Percentiles rank a stretch among this genome's conserved stretches.
Evolutionary conservation across 2,329 filamentous ascomycete genomes (phyloP).

Genomic region (Moelleriella libera): DNA sequence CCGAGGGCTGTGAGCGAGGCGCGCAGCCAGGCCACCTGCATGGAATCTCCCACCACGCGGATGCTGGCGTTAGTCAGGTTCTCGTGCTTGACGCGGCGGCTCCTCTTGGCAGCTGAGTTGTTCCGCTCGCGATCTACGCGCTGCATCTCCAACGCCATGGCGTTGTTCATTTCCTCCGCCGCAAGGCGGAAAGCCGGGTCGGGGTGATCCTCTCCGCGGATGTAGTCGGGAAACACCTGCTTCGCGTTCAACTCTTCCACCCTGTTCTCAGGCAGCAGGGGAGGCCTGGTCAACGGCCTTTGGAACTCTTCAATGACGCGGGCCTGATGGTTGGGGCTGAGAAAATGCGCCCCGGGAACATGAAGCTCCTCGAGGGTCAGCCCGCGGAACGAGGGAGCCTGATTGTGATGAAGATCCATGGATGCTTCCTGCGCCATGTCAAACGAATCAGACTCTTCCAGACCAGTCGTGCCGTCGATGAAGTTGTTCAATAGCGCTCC

Average conservation of each 20-base stretch:
- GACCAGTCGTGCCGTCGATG: too few species aligned
- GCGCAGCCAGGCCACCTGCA: slow-evolving; percentile 4
- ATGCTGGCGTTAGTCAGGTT: slow-evolving; percentile 5
- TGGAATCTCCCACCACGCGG: slow-evolving; percentile 5
- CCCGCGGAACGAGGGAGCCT: neutral
- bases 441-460: too few species aligned
- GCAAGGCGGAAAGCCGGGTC: neutral
- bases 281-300: slow-evolving; percentile 7
- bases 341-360: neutral
- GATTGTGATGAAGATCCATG: too few species aligned
- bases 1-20: slow-evolving; percentile 2
- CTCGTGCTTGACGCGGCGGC: slow-evolving; percentile 10
- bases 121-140: slow-evolving; percentile 17
- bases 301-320: neutral
- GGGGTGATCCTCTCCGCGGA: slow-evolving; percentile 6
- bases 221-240: slow-evolving; percentile 7
- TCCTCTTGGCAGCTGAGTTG: slow-evolving; percentile 23
- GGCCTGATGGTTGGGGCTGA: neutral
- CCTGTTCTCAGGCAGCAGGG: slow-evolving; percentile 13
- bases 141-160: slow-evolving; percentile 11
- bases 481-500: too few species aligned
- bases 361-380: neutral
- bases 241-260: slow-evolving; percentile 15
- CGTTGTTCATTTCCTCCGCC: slow-evolving; percentile 11
- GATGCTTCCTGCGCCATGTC: too few species aligned